These are phyloP conservation scores for Trichophaea hybrida DNA, from an alignment of 2,329 filamentous ascomycete species.

Conservation along the genomic window DNA sequence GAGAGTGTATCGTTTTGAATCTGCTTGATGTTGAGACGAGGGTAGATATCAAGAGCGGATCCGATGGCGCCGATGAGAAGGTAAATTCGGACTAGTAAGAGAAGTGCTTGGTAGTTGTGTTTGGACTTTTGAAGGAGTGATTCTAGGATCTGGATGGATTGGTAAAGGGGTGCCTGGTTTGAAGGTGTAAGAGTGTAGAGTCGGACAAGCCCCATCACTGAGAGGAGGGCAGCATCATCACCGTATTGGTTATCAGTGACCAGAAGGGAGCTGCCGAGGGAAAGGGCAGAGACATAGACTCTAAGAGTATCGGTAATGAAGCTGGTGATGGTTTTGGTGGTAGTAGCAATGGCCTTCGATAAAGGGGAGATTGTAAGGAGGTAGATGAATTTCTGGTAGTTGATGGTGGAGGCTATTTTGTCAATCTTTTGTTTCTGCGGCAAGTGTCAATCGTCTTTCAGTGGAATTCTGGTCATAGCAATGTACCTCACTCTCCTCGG, in stretches of 20 bases:
- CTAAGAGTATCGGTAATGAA: constrained; percentile 19
- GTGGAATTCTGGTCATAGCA: constrained; percentile 10
- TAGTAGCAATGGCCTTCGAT: neutral
- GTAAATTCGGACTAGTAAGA: constrained; percentile 32
- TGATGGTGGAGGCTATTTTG: constrained; percentile 19
- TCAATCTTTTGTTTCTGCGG: constrained; percentile 15
- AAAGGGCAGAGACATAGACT: constrained; percentile 23
- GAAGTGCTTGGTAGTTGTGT: constrained; percentile 32
- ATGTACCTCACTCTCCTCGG: constrained; percentile 15
- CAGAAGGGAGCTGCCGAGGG: constrained; percentile 23
- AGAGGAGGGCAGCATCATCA: constrained; percentile 27
- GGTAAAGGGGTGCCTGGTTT: constrained; percentile 23
- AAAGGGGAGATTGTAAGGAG: constrained; percentile 21
- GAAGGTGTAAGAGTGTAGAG: constrained; percentile 18
- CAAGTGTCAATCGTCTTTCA: neutral
- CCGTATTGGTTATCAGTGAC: constrained; percentile 27
- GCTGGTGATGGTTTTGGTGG: constrained; percentile 4
- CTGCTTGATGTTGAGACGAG: constrained; percentile 32
- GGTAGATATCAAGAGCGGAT: constrained; percentile 31
- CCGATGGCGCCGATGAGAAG: constrained; percentile 31
- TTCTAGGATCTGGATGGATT: constrained; percentile 24
- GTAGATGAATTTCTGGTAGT: constrained; percentile 24
- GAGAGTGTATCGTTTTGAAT: constrained; percentile 33
- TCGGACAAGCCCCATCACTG: constrained; percentile 27
- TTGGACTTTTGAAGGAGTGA: constrained; percentile 28